Evolutionary conservation across 768 basidiomycete species (phyloP), one percentile per base, ranked within the genome.

Genomic region (Hericium rajendrae): DNA sequence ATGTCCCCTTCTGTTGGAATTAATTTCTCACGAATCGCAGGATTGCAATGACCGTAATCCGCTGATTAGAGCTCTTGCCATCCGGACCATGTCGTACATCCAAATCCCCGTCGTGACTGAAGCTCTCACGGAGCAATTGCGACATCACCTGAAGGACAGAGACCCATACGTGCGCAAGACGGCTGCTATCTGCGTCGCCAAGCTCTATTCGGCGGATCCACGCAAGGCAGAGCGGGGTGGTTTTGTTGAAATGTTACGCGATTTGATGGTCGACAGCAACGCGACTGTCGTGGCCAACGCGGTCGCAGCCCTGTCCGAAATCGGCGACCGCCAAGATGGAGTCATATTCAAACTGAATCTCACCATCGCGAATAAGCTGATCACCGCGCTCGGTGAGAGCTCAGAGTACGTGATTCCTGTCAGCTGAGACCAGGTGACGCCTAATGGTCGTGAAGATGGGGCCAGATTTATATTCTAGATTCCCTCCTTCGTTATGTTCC

Each of bases 81-180:
- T 99, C 65, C 90, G 97, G 46, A 99, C 97, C 12, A 98, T 99
- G 95, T 95, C 97, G 6, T 97, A 97, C 68, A 98, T 99, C 65
- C 92, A 94, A 38, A 86, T 97, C 22, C 88, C 94, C 9, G 77
- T 85, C 52, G 91, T 97, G 59, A 86, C 86, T 12, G 87, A 91
- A 56, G 81, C 90, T 1, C 78, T 99, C 39, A 76, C 85, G 43
- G 97, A 98, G 57, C 95, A 94, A 54, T 76, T 99, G 32, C 83
- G 92, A 59, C 93, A 97, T 69, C 90, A 88, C 60, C 77, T 98
- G 46, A 90, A 92, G 66, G 97, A 99, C 69, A 79, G 85, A 15
- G 95, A 99, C 70, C 94, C 97, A 18, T 99, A 99, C 70, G 97
- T 99, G 15, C 86, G 97, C 59, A 99, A 99, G 75, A 99, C 97